phyloP scores from a whole-genome alignment of 495 filamentous ascomycete genomes.

The Pseudomonodictys pantanalensis region DNA sequence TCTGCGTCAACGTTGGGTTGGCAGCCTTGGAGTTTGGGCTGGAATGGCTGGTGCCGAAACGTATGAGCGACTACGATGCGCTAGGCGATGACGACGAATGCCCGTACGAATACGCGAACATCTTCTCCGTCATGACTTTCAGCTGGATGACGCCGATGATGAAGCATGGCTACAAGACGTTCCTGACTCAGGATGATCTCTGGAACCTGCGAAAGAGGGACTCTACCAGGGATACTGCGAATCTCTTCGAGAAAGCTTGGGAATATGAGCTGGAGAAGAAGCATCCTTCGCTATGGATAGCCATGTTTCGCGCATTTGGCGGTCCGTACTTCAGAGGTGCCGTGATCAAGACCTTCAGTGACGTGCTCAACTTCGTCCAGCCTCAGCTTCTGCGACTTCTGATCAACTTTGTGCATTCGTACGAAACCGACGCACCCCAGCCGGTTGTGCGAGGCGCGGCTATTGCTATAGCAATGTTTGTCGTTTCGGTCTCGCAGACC shows the following conservation, averaged over 20 bases:
- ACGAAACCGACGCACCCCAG: slow-evolving; percentile 58
- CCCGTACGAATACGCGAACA: slow-evolving; percentile 87
- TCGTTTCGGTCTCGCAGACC: slow-evolving; percentile 81
- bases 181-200: slow-evolving; percentile 90
- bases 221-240: slow-evolving; percentile 67
- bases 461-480: slow-evolving; percentile 91
- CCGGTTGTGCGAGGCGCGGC: slow-evolving; percentile 79
- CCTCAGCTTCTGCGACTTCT: slow-evolving; percentile 84
- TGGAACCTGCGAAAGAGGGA: slow-evolving; percentile 86
- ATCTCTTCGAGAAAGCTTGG: slow-evolving; percentile 72
- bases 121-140: slow-evolving; percentile 93
- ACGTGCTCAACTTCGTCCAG: slow-evolving; percentile 80
- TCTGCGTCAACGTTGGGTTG: slow-evolving; percentile 71
- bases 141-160: slow-evolving; percentile 99
- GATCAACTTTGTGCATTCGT: slow-evolving; percentile 85
- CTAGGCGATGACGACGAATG: slow-evolving; percentile 89
- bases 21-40: slow-evolving; percentile 72
- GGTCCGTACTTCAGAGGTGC: slow-evolving; percentile 75
- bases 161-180: slow-evolving; percentile 90
- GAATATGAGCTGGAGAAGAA: slow-evolving; percentile 67
- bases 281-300: slow-evolving; percentile 84
- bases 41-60: slow-evolving; percentile 92
- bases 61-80: slow-evolving; percentile 75
- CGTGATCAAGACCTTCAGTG: slow-evolving; percentile 81
- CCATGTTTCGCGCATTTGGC: slow-evolving; percentile 82